Evolutionary conservation across 139 green algal genomes (phyloP).

Genomic region (Marvania coccoides): DNA sequence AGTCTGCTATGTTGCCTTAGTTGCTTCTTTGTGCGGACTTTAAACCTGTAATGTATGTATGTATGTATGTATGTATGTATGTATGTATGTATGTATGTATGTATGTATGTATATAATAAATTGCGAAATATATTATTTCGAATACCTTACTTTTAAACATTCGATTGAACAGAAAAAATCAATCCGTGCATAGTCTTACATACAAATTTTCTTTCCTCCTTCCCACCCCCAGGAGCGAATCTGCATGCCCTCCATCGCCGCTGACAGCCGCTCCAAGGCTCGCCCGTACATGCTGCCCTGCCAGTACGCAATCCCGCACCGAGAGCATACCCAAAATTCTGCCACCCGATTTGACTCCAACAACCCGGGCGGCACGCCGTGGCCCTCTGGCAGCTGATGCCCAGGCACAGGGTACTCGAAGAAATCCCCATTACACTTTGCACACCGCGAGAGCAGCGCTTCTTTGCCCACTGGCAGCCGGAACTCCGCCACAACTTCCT

Average conservation of each 20-base stretch:
- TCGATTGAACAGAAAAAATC: too few relatives aligned
- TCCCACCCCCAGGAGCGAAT: too few relatives aligned
- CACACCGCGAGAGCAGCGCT: slow-evolving; percentile 32
- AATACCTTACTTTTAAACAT: too few relatives aligned
- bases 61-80: too few relatives aligned
- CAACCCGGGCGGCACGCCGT: slow-evolving; percentile 17
- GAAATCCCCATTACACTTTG: slow-evolving; percentile 48
- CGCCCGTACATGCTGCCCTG: slow-evolving; percentile 22
- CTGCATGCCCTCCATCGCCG: background rate
- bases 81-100: too few relatives aligned
- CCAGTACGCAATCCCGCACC: slow-evolving; percentile 28
- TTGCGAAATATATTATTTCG: too few relatives aligned
- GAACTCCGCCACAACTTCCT: slow-evolving; percentile 34
- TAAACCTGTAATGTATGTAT: too few relatives aligned
- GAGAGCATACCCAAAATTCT: slow-evolving; percentile 39
- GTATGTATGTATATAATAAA: too few relatives aligned
- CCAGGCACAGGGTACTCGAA: slow-evolving; percentile 2
- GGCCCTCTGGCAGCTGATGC: slow-evolving; percentile 6
- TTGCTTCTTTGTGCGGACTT: too few relatives aligned
- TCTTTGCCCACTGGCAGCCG: slow-evolving; percentile 6
- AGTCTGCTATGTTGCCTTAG: too few relatives aligned
- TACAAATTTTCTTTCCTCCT: too few relatives aligned
- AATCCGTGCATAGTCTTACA: too few relatives aligned
- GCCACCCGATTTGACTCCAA: slow-evolving; percentile 4
- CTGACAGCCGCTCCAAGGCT: slow-evolving; percentile 12